Percentiles rank a stretch among this genome's conserved stretches.
Conservation (phyloP, 306 rosid genomes). For the Mucuna pruriens region DNA sequence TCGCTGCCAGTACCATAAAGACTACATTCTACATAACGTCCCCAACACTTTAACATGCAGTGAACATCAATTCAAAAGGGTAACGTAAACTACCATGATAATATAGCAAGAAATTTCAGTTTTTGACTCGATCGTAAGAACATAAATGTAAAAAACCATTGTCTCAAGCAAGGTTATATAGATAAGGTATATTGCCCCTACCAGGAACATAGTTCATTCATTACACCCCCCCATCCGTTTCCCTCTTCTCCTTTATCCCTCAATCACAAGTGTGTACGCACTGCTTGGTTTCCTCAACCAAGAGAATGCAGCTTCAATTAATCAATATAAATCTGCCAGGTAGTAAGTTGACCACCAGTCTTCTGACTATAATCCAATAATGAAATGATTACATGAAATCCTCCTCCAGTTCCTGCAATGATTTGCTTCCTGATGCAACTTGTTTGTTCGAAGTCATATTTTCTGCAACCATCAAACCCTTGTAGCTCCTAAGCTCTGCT, state of each 20-base stretch:
- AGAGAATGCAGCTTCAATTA: slow-evolving; percentile 39
- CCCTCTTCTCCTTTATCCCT: slow-evolving; percentile 15
- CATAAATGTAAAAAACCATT: slow-evolving; percentile 33
- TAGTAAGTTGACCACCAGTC: slow-evolving; percentile 37
- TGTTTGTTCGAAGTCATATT: slow-evolving; percentile 95
- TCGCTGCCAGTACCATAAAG: background rate
- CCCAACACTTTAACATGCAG: background rate
- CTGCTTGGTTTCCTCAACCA: slow-evolving; percentile 34
- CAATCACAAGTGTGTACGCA: slow-evolving; percentile 33
- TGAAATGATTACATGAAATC: slow-evolving; percentile 82
- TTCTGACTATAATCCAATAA: slow-evolving; percentile 43
- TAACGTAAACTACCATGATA: background rate
- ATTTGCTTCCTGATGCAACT: slow-evolving; percentile 77
- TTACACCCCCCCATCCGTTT: background rate
- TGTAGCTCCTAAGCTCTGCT: slow-evolving; percentile 89
- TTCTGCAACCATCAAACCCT: slow-evolving; percentile 91
- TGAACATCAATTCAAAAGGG: background rate
- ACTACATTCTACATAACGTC: background rate
- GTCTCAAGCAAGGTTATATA: slow-evolving; percentile 37
- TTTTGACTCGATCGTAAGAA: slow-evolving; percentile 35
- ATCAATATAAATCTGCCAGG: slow-evolving; percentile 28
- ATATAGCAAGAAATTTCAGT: slow-evolving; percentile 25
- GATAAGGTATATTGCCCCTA: slow-evolving; percentile 35
- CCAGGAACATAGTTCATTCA: slow-evolving; percentile 35
- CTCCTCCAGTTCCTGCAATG: slow-evolving; percentile 93